These are phyloP conservation scores for Aureobasidium uvarum DNA, from an alignment of 2,329 filamentous ascomycete species.

Conservation along the genomic window DNA sequence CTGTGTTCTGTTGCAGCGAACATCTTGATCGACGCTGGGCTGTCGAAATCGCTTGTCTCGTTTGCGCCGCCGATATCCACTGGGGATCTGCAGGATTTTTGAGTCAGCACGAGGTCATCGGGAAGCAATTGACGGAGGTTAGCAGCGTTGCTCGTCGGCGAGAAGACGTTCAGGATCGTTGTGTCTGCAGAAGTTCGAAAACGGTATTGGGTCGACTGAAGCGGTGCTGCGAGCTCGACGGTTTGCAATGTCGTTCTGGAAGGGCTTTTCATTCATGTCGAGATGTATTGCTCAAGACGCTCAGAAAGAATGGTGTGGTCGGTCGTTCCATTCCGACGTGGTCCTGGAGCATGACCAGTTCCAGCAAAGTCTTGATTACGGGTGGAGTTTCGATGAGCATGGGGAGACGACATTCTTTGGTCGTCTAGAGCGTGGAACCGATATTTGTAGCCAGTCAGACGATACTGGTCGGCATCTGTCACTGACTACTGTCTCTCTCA, in stretches of 20 bases:
- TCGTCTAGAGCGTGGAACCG: neutral
- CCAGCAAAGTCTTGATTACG: neutral
- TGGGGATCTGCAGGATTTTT: neutral
- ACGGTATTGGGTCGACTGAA: neutral
- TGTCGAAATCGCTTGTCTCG: neutral
- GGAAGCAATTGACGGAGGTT: neutral
- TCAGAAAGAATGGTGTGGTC: neutral
- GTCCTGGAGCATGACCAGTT: neutral
- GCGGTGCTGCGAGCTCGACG: neutral
- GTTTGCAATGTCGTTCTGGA: conserved; percentile 5
- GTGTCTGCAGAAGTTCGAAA: neutral
- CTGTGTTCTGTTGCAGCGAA: neutral
- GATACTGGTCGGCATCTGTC: neutral
- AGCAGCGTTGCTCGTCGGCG: neutral
- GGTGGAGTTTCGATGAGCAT: conserved; percentile 13
- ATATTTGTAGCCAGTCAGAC: neutral
- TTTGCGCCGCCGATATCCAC: too few relatives aligned
- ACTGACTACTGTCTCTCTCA: conserved; percentile 4
- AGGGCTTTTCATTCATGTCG: neutral
- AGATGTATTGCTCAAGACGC: neutral
- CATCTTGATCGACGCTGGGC: neutral
- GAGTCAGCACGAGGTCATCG: neutral
- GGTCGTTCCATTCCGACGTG: neutral
- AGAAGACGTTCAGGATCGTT: neutral
- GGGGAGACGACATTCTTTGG: neutral